Conservation (phyloP, 2,329 filamentous ascomycete species). For the Hypoxylon sp. region DNA sequence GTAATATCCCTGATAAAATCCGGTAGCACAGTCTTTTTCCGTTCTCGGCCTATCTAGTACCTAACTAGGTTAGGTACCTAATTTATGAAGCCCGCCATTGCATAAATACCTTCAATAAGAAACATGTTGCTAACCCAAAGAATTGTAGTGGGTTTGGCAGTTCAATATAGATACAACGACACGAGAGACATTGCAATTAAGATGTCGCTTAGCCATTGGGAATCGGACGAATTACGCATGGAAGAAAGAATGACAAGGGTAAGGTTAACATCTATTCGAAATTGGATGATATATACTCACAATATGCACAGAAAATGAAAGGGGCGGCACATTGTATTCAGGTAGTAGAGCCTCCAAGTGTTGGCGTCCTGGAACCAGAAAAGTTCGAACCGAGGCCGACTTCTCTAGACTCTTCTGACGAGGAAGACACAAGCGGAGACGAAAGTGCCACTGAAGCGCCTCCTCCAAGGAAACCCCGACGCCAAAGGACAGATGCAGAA, state of each 20-base stretch:
- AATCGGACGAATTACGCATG: conserved; percentile 2
- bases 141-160: conserved; percentile 29
- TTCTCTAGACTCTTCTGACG: conserved; percentile 21
- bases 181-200: conserved; percentile 31
- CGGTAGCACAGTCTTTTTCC: too few relatives aligned
- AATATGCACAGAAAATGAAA: conserved; percentile 11
- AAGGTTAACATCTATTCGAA: not conserved
- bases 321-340: conserved; percentile 35
- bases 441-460: conserved; percentile 17
- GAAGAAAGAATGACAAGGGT: conserved; percentile 27
- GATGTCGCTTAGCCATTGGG: conserved; percentile 1
- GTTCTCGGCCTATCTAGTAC: not conserved
- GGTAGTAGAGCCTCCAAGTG: not conserved
- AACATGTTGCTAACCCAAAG: conserved; percentile 6
- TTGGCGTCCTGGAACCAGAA: not conserved
- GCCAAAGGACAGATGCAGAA: not conserved
- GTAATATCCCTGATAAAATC: not conserved
- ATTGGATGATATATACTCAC: conserved; percentile 1
- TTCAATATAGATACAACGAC: conserved; percentile 25
- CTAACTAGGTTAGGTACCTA: too few relatives aligned
- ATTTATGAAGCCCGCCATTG: not conserved
- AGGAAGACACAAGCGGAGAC: conserved; percentile 27
- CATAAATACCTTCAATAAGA: too few relatives aligned
- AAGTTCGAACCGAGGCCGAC: not conserved
- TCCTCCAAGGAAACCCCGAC: not conserved